Evolutionary conservation across 2,329 filamentous ascomycete genomes (phyloP).

Genomic region (Trichoderma gracile): DNA sequence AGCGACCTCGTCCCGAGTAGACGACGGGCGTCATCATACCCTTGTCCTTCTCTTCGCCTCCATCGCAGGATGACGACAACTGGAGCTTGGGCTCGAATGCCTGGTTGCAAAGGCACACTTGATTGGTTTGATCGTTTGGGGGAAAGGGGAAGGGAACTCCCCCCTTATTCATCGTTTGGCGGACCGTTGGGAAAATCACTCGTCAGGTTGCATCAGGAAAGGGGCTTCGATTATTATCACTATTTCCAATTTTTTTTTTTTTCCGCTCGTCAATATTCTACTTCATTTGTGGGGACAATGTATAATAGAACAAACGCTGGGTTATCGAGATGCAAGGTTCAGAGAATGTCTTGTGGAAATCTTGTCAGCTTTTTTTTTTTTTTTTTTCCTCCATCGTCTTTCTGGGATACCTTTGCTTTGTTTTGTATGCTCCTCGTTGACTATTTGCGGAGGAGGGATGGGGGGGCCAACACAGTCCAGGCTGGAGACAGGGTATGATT

Average conservation of each 20-base stretch:
- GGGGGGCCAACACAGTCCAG: neutral
- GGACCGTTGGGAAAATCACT: slow-evolving; percentile 1
- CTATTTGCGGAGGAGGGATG: neutral
- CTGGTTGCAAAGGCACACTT: neutral
- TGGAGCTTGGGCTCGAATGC: neutral
- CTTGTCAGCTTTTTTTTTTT: neutral
- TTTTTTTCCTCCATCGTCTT: slow-evolving; percentile 1
- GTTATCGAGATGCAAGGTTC: slow-evolving; percentile 17
- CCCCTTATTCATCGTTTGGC: neutral
- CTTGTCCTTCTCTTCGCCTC: neutral
- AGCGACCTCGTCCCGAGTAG: slow-evolving; percentile 73
- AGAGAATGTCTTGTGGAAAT: slow-evolving; percentile 11
- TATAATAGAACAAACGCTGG: slow-evolving; percentile 26
- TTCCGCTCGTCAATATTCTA: no score
- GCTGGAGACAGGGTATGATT: neutral
- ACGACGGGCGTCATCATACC: neutral
- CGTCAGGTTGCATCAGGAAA: slow-evolving; percentile 17
- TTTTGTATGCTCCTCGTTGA: neutral
- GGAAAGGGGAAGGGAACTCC: neutral
- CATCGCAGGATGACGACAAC: neutral
- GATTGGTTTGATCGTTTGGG: neutral
- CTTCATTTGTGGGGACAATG: neutral
- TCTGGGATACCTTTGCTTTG: neutral
- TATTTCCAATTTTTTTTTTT: slow-evolving; percentile 4
- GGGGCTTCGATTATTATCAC: neutral